Conservation (phyloP, 2,329 filamentous ascomycete species). For the Sclerotiophoma versabilis region DNA sequence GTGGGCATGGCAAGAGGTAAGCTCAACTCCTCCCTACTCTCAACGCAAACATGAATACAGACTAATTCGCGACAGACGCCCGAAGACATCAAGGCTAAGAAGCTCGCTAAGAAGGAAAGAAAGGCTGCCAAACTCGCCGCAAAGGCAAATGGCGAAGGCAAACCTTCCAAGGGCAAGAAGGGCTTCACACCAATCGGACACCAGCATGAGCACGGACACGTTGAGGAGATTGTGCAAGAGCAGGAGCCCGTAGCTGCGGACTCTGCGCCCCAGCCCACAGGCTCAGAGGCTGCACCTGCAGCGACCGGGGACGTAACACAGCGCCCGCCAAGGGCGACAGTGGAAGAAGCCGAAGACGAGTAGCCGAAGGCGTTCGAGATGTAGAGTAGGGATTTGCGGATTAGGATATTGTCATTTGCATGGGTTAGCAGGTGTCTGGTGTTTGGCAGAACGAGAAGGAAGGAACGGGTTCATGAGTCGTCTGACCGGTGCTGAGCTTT, state of each 20-base stretch:
- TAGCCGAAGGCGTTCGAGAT: too few relatives aligned
- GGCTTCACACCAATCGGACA: conserved; percentile 39
- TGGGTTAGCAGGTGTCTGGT: conserved; percentile 18
- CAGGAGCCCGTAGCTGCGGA: conserved; percentile 27
- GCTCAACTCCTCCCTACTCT: background rate
- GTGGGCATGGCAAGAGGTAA: conserved; percentile 97
- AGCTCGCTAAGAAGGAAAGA: conserved; percentile 50
- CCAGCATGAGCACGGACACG: conserved; percentile 11
- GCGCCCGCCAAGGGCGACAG: conserved; percentile 42
- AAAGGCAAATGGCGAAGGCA: conserved; percentile 39
- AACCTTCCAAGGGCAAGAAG: conserved; percentile 41
- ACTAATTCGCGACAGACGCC: conserved; percentile 35
- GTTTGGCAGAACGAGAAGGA: background rate
- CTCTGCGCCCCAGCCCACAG: conserved; percentile 39
- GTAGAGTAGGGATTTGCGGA: background rate
- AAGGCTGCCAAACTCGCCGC: conserved; percentile 44
- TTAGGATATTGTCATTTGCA: conserved; percentile 12
- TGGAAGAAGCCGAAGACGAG: conserved; percentile 49
- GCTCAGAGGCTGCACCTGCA: conserved; percentile 30
- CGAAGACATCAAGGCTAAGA: conserved; percentile 55
- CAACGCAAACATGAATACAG: background rate
- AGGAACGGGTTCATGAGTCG: background rate
- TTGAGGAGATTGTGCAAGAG: conserved; percentile 5
- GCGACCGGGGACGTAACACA: conserved; percentile 29
- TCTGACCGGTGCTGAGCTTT: background rate